Conservation (phyloP, 208 protist genomes). For the Trypanosoma grayi region DNA sequence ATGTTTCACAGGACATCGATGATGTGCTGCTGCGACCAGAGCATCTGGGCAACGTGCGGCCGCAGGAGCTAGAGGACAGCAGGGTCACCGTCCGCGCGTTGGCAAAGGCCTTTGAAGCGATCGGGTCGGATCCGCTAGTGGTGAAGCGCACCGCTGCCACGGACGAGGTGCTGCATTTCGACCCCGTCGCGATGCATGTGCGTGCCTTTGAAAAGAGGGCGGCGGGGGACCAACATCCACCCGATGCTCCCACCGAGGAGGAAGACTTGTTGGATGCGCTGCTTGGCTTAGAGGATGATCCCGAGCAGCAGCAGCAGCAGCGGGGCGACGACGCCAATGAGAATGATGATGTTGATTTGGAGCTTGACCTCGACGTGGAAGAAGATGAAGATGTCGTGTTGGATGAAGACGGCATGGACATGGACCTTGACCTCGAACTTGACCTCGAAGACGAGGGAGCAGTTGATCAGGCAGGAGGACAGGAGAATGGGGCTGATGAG, state of each 20-base stretch:
- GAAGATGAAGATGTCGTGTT: slow-evolving; percentile 22
- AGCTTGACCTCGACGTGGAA: slow-evolving; percentile 3
- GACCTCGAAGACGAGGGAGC: slow-evolving; percentile 5
- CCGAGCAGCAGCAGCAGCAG: not conserved
- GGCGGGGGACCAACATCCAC: not conserved
- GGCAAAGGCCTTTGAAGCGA: slow-evolving; percentile 15
- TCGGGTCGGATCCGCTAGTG: not conserved
- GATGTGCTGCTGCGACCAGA: slow-evolving; percentile 8
- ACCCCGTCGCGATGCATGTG: slow-evolving; percentile 1
- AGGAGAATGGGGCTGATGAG: not conserved
- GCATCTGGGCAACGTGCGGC: slow-evolving; percentile 13
- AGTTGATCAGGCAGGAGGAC: not conserved
- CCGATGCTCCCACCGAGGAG: slow-evolving; percentile 12
- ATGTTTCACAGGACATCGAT: slow-evolving; percentile 7
- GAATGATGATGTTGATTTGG: slow-evolving; percentile 16
- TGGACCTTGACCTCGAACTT: not conserved
- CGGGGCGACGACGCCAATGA: not conserved
- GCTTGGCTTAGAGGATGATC: slow-evolving; percentile 35
- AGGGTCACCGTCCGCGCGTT: slow-evolving; percentile 12
- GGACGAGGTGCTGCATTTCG: not conserved
- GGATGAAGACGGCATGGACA: slow-evolving; percentile 1
- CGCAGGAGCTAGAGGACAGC: slow-evolving; percentile 1
- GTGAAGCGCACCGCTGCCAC: not conserved
- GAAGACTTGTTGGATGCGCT: slow-evolving; percentile 28
- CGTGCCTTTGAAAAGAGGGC: slow-evolving; percentile 1